phyloP scores from a whole-genome alignment of 441 rosid species.

The Flueggea neowawraea region DNA sequence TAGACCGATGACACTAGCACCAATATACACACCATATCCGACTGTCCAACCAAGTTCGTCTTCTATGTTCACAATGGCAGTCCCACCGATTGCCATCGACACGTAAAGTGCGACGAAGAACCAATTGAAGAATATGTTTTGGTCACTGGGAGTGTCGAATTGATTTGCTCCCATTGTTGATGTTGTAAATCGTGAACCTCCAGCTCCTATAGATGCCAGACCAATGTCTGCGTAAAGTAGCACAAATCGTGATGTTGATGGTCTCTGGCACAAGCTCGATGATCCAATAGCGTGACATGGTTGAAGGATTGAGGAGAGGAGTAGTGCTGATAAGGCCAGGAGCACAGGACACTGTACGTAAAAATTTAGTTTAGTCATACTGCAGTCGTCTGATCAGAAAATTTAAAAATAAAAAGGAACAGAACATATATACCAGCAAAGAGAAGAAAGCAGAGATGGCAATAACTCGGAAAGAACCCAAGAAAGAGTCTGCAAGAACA shows the following conservation, averaged over 20 bases:
- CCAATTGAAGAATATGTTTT: conserved; percentile 50
- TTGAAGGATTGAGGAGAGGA: conserved; percentile 33
- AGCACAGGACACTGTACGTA: conserved; percentile 32
- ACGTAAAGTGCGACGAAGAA: conserved; percentile 24
- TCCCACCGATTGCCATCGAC: conserved; percentile 8
- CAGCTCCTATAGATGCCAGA: conserved; percentile 30
- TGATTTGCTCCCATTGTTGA: conserved; percentile 54
- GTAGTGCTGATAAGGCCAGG: conserved; percentile 29
- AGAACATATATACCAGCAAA: conserved; percentile 19
- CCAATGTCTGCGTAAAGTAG: conserved; percentile 35
- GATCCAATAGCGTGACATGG: conserved; percentile 27
- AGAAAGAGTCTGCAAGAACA: conserved; percentile 31
- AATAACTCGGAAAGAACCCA: conserved; percentile 22
- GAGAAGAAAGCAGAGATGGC: conserved; percentile 15
- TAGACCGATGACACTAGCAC: conserved; percentile 26
- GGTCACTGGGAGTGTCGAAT: conserved; percentile 29
- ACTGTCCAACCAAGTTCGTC: conserved; percentile 45
- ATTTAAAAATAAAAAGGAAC: too few relatives aligned
- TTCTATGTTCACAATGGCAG: conserved; percentile 34
- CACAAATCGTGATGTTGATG: conserved; percentile 34
- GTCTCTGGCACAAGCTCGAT: conserved; percentile 30
- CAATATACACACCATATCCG: conserved; percentile 36
- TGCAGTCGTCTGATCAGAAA: neutral
- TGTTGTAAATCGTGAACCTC: conserved; percentile 30
- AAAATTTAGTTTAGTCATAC: neutral